Conservation (phyloP, 2,329 filamentous ascomycete species). For the Calonectria leucothoes region DNA sequence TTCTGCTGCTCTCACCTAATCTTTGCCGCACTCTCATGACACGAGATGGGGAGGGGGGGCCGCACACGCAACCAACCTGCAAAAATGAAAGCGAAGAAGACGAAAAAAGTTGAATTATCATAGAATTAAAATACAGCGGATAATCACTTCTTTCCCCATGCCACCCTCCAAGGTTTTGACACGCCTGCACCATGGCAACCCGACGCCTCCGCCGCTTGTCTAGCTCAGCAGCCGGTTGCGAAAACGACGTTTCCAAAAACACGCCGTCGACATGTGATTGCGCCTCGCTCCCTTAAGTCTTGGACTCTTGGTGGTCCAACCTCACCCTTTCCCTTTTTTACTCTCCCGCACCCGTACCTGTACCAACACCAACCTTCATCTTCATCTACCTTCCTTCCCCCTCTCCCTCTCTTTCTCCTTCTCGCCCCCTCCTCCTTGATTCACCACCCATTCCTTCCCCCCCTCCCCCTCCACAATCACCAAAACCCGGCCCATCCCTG, state of each 20-base stretch:
- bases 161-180: conserved; percentile 3
- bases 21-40: neutral
- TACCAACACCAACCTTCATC: neutral
- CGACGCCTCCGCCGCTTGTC: conserved; percentile 5
- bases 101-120: too few species aligned
- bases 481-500: conserved; percentile 5
- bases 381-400: neutral
- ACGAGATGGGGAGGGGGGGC: too few species aligned
- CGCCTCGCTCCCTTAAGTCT: conserved; percentile 22
- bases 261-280: conserved; percentile 39
- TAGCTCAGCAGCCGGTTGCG: neutral
- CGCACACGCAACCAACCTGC: too few species aligned
- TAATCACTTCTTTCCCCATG: neutral
- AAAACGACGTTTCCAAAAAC: conserved; percentile 9
- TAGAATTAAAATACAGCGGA: too few species aligned
- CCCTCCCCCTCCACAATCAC: neutral
- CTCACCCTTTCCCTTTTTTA: neutral
- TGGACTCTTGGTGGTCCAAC: neutral
- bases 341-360: neutral
- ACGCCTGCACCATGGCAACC: neutral
- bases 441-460: neutral
- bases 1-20: neutral
- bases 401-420: neutral
- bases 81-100: too few species aligned
- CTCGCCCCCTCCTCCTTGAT: neutral